phyloP scores from a whole-genome alignment of 768 basidiomycete species.

The Termitomyces sp. region DNA sequence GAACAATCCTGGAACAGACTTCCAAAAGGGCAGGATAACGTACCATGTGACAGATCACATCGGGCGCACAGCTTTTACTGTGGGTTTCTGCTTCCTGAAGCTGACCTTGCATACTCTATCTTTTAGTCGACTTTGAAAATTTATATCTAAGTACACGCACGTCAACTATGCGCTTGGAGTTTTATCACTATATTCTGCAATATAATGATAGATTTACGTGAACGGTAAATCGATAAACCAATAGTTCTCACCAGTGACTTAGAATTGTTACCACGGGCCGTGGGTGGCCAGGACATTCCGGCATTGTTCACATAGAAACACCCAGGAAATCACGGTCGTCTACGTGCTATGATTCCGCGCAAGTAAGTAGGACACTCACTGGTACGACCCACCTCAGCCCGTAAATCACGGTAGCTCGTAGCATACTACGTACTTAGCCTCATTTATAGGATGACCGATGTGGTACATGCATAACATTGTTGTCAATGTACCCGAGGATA shows the following conservation, averaged over 20 bases:
- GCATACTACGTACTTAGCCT: background rate
- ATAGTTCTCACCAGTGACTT: background rate
- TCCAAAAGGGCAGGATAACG: conserved; percentile 9
- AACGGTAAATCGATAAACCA: background rate
- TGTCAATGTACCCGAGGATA: conserved; percentile 1
- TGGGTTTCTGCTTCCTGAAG: background rate
- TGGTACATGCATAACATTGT: background rate
- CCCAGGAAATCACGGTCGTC: background rate
- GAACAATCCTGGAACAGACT: conserved; percentile 7
- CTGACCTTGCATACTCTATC: background rate
- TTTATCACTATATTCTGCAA: background rate
- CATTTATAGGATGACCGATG: background rate
- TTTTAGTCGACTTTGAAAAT: background rate
- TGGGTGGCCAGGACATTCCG: background rate
- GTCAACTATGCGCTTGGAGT: background rate
- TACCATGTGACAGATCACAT: conserved; percentile 15
- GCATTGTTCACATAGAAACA: background rate
- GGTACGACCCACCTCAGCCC: conserved; percentile 4
- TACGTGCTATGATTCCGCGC: background rate
- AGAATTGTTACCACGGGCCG: background rate
- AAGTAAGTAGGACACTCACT: background rate
- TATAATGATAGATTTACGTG: background rate
- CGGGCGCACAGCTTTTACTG: conserved; percentile 1
- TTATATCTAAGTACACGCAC: background rate
- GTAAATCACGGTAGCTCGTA: background rate